Percentiles rank a stretch among this genome's conserved stretches.
Conservation (phyloP, 164 flowering plant species). For the Piper betle region DNA sequence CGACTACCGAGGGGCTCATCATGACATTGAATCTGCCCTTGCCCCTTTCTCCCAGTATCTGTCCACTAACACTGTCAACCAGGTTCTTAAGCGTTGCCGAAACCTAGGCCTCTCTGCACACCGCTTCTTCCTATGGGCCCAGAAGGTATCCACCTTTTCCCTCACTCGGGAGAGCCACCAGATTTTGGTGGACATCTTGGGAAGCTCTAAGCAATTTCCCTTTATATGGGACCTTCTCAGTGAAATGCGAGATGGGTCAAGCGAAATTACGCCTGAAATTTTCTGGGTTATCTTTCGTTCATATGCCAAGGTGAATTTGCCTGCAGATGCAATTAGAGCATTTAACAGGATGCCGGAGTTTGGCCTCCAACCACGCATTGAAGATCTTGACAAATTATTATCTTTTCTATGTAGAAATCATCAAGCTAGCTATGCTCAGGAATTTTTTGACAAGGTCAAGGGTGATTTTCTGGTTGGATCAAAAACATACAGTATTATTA, state of each 20-base stretch:
- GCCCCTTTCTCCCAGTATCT: conserved; percentile 24
- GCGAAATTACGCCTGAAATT: conserved; percentile 27
- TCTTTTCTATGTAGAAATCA: conserved; percentile 45
- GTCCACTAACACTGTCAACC: conserved; percentile 46
- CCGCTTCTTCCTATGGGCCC: conserved; percentile 78
- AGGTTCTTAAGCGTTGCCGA: conserved; percentile 69
- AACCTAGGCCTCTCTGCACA: conserved; percentile 64
- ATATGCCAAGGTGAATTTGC: conserved; percentile 62
- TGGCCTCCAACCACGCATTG: conserved; percentile 30
- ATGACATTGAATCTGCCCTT: conserved; percentile 63
- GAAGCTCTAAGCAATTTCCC: conserved; percentile 65
- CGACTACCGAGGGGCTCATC: conserved; percentile 63
- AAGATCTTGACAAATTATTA: conserved; percentile 58
- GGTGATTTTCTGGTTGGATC: conserved; percentile 21
- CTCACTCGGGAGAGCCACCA: conserved; percentile 41
- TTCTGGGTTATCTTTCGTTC: conserved; percentile 63
- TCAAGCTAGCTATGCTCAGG: conserved; percentile 52
- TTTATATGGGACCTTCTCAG: conserved; percentile 70
- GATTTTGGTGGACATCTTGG: conserved; percentile 55
- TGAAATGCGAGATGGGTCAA: conserved; percentile 32
- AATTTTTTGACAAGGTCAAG: conserved; percentile 50
- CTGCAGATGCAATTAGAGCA: conserved; percentile 64
- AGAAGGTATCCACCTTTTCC: conserved; percentile 29
- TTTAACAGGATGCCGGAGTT: conserved; percentile 63
- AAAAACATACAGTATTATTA: conserved; percentile 63